phyloP scores from a whole-genome alignment of 495 filamentous ascomycete species.

The Pseudoneurospora amorphoporcata region DNA sequence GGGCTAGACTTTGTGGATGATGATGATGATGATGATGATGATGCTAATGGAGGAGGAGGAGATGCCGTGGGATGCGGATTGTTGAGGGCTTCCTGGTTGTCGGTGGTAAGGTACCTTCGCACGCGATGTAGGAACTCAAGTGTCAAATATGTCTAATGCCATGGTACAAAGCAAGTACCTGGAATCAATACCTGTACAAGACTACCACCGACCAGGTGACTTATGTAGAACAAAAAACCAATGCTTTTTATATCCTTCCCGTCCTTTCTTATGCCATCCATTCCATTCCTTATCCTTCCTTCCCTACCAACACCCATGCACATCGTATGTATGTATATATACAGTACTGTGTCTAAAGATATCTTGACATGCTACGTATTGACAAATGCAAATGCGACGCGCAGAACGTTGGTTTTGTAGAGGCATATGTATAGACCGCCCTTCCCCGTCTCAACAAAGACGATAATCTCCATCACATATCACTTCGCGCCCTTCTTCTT shows the following conservation, averaged over 20 bases:
- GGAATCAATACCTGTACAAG: neutral
- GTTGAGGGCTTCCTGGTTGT: too few relatives aligned
- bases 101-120: too few relatives aligned
- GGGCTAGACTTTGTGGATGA: neutral
- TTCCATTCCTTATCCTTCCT: neutral
- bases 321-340: neutral
- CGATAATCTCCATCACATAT: neutral
- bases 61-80: too few relatives aligned
- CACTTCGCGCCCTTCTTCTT: conserved; percentile 2
- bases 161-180: neutral
- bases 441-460: neutral
- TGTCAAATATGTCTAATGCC: too few relatives aligned
- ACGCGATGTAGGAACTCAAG: too few relatives aligned
- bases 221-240: neutral
- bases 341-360: neutral
- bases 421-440: neutral
- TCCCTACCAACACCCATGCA: neutral
- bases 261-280: neutral
- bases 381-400: neutral
- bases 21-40: neutral
- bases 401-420: neutral
- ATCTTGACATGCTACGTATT: neutral
- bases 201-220: too few relatives aligned
- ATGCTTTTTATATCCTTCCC: neutral
- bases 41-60: too few relatives aligned